Evolutionary conservation across 306 rosid genomes (phyloP).

Genomic region (Lotus japonicus): DNA sequence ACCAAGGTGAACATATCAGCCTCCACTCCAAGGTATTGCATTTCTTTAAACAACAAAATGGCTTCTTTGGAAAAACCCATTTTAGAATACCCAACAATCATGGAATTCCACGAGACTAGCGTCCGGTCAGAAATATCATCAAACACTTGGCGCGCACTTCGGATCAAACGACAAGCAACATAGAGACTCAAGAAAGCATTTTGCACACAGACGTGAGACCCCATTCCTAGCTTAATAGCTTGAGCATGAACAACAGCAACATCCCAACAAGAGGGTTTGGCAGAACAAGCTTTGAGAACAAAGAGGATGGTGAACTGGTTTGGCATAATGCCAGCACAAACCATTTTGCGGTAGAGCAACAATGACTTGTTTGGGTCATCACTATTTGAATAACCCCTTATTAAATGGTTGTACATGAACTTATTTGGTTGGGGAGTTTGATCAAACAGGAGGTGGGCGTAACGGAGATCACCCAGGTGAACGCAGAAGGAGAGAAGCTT

Average conservation of each 20-base stretch:
- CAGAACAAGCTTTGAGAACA: constrained; percentile 56
- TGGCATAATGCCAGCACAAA: constrained; percentile 40
- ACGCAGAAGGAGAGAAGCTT: constrained; percentile 46
- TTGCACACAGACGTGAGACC: constrained; percentile 38
- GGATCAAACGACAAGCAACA: constrained; percentile 35
- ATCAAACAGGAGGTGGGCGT: constrained; percentile 49
- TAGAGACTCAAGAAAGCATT: constrained; percentile 47
- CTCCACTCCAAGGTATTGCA: constrained; percentile 37
- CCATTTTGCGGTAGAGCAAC: constrained; percentile 45
- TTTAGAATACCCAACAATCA: constrained; percentile 58
- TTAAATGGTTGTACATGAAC: constrained; percentile 68
- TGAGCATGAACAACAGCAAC: constrained; percentile 48
- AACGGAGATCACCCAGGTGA: constrained; percentile 31
- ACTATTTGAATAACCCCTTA: constrained; percentile 49
- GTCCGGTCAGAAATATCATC: constrained; percentile 49
- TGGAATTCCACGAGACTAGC: constrained; percentile 69
- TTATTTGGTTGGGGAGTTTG: constrained; percentile 47
- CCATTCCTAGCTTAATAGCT: constrained; percentile 52
- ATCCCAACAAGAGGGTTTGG: constrained; percentile 35
- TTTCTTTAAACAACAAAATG: constrained; percentile 41
- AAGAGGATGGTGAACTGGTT: constrained; percentile 68
- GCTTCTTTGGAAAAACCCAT: constrained; percentile 31
- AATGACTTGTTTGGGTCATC: constrained; percentile 31
- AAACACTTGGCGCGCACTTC: constrained; percentile 46
- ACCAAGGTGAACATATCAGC: constrained; percentile 59